Base-by-base conservation (phyloP, 2,329 filamentous ascomycete genomes). In the Moelleriella libera region DNA sequence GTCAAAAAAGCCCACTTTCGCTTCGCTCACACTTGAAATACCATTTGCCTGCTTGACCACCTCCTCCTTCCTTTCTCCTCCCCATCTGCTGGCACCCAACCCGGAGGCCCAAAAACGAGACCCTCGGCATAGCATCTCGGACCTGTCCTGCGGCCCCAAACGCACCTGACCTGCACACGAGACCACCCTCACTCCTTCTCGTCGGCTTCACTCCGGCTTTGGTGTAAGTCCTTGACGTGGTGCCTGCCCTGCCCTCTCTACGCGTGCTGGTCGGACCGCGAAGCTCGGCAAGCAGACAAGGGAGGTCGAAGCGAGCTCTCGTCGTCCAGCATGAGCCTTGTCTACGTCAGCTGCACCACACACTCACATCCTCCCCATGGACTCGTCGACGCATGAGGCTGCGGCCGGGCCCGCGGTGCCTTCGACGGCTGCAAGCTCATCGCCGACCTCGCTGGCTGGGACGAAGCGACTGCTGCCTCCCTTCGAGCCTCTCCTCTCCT, bases 401-500 rank as follows among this genome's bases (percentile, higher is more conserved):
- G 12, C 8, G 8, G 14, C 11, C 46, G 30, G 30, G 39, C 56
- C 67, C 59, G 62, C 64, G 40, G 58, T 63, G 45, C 61, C 64
- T 47, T 65, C 32, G 32, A 12, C 32, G 32, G 32, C 32, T 4
- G 32, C 32, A 37, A 21, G 21, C 21, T 21, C 32, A 21, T 21
- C 21, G 21, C 34, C 34, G 12, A 2, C 46, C 7, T 41, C 29
- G 43, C 47, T 63, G 12, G 63, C 70, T 48, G 71, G 74, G 57
- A 63, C 71, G 53, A 83, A 85, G 68, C 72, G 79, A 49, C 70
- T 90, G 48, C 78, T 92, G 30, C 86, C 86, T 51, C 75, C 86
- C 28, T 89, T 90, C 62, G 85, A 89, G 66, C 83, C 81, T 46
- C 69, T 86, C 49, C 84, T 84, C n/a, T 88, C 85, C 28, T 88